These are phyloP conservation scores for Eragrostis nindensis DNA, from an alignment of 176 grass and related monocot species.

Conservation along the genomic window DNA sequence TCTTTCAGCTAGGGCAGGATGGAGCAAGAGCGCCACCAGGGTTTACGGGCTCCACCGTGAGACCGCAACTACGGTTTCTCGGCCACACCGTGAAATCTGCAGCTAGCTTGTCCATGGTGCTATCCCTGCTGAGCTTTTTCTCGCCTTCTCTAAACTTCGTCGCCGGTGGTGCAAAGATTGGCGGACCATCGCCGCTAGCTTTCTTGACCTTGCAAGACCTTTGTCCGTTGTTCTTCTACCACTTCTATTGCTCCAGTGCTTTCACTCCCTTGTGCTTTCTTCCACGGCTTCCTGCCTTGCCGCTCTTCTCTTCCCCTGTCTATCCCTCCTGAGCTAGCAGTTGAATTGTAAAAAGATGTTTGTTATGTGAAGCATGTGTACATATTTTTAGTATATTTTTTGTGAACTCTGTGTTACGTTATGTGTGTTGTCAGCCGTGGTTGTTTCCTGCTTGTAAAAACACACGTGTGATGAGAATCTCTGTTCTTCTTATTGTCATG, in stretches of 20 bases:
- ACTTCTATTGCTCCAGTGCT: neutral
- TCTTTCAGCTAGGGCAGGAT: no score
- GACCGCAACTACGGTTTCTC: neutral
- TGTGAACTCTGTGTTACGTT: neutral
- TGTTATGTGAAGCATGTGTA: neutral
- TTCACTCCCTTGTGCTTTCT: neutral
- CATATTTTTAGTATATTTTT: neutral
- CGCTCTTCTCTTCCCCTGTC: neutral
- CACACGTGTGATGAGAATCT: neutral
- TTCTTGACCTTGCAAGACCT: slow-evolving; percentile 78
- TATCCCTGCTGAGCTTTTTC: slow-evolving; percentile 45
- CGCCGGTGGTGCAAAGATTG: no score
- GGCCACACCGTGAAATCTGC: neutral
- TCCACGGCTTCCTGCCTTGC: neutral
- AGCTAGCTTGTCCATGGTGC: neutral
- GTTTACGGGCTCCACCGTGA: neutral
- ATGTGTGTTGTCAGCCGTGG: neutral
- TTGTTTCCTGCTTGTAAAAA: neutral
- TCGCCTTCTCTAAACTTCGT: neutral
- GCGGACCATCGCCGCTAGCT: fast-evolving
- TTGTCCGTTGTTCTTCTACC: neutral
- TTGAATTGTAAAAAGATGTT: neutral
- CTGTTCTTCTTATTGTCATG: neutral
- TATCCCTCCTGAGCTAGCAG: slow-evolving; percentile 71
- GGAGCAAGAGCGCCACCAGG: no score